Conservation (phyloP, 2,329 filamentous ascomycete genomes). For the Beauveria scarabaeidicola region DNA sequence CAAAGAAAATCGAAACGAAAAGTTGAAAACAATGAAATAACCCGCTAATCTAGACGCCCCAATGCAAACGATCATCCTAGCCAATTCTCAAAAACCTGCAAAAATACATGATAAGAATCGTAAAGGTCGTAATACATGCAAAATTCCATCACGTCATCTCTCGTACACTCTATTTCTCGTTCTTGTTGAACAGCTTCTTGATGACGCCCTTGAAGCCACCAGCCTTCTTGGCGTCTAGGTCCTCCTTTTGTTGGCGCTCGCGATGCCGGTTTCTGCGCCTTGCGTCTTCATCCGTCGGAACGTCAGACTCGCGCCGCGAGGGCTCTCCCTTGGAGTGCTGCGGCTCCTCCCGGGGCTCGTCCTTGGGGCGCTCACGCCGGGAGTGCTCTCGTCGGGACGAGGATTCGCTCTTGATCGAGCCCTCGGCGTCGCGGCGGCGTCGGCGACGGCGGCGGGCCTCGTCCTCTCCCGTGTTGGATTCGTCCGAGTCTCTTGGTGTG, state of each 20-base stretch:
- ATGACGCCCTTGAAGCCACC: slow-evolving; percentile 23
- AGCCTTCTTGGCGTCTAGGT: slow-evolving; percentile 22
- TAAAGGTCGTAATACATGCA: slow-evolving; percentile 12
- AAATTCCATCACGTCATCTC: slow-evolving; percentile 8
- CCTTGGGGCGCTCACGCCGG: not conserved
- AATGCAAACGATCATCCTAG: not conserved
- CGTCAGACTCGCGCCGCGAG: not conserved
- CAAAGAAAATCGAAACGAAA: not conserved
- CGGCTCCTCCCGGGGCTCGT: not conserved
- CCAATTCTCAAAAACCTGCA: not conserved
- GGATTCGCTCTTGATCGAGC: not conserved
- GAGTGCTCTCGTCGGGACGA: not conserved
- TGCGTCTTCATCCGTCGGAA: slow-evolving; percentile 15
- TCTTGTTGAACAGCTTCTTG: slow-evolving; percentile 22
- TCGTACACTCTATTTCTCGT: slow-evolving; percentile 13
- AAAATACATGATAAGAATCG: slow-evolving; percentile 16
- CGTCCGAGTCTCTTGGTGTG: not conserved
- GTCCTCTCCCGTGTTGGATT: slow-evolving; percentile 1
- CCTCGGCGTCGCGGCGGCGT: not conserved
- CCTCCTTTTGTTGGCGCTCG: slow-evolving; percentile 23
- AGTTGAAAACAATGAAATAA: slow-evolving; percentile 4
- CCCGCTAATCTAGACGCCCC: slow-evolving; percentile 9
- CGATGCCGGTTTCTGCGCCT: slow-evolving; percentile 26
- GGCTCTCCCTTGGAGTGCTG: not conserved
- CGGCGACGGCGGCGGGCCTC: slow-evolving; percentile 6